Evolutionary conservation across 495 filamentous ascomycete species (phyloP).

Genomic region (Rhypophila decipiens): DNA sequence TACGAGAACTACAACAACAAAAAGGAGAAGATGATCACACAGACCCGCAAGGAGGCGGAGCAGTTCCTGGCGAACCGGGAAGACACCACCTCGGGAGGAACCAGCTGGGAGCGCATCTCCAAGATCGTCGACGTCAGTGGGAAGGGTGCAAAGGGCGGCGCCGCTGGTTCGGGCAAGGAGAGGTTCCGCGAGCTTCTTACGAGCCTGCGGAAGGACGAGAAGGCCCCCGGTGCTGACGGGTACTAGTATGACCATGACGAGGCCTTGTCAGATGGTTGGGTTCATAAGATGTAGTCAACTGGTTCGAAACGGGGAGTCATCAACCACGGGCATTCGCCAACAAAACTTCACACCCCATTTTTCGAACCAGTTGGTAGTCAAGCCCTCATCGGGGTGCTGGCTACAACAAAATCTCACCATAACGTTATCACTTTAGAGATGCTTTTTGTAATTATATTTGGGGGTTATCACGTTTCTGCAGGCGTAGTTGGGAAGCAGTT

Average conservation of each 20-base stretch:
- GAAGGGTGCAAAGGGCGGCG: conserved; percentile 80
- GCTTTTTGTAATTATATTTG: conserved; percentile 8
- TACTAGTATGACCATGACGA: conserved; percentile 19
- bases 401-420: too few relatives aligned
- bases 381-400: too few relatives aligned
- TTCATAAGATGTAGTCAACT: too few relatives aligned
- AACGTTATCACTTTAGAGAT: background rate
- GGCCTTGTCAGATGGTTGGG: too few relatives aligned
- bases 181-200: conserved; percentile 88
- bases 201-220: conserved; percentile 86
- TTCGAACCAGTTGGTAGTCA: too few relatives aligned
- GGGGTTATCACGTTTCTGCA: background rate
- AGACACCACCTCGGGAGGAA: conserved; percentile 87
- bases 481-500: conserved; percentile 1
- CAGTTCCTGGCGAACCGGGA: conserved; percentile 84
- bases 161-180: conserved; percentile 83
- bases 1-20: conserved; percentile 99
- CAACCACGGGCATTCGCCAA: too few relatives aligned
- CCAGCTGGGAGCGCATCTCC: conserved; percentile 96
- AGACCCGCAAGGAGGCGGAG: conserved; percentile 87
- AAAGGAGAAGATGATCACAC: conserved; percentile 81
- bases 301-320: too few relatives aligned
- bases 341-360: too few relatives aligned
- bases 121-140: conserved; percentile 95
- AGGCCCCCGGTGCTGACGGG: conserved; percentile 77